A percentile compares a stretch with the other conserved stretches of the same genome.
phyloP scores from a whole-genome alignment of 306 rosid species.

The Lathyrus aphaca region DNA sequence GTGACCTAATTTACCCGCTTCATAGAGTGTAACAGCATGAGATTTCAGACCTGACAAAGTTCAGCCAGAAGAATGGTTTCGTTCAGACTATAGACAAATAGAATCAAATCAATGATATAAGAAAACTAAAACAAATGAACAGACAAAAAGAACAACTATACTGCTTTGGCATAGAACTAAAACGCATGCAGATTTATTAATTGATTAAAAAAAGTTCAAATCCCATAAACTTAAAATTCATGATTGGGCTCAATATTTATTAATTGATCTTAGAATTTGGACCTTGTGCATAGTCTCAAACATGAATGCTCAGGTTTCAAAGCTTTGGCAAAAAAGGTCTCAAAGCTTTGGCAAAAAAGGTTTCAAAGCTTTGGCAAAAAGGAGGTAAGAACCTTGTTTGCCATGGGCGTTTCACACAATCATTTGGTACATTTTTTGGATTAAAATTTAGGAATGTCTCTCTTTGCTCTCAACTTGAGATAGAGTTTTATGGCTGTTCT shows the following conservation, averaged over 20 bases:
- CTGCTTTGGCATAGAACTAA: slow-evolving; percentile 21
- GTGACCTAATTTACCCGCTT: slow-evolving; percentile 96
- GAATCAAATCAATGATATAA: neutral
- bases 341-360: neutral
- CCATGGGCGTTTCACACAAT: neutral
- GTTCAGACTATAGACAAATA: slow-evolving; percentile 32
- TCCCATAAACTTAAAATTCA: slow-evolving; percentile 6
- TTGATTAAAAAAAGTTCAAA: neutral
- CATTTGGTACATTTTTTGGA: neutral
- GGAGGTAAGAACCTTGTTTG: neutral
- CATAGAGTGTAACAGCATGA: slow-evolving; percentile 97
- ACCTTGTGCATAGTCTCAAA: neutral
- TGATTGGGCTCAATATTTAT: neutral
- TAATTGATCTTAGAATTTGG: neutral
- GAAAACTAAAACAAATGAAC: slow-evolving; percentile 9
- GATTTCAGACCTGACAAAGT: slow-evolving; percentile 82
- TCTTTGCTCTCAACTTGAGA: neutral
- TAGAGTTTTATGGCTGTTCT: neutral
- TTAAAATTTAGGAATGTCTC: neutral
- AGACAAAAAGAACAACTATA: slow-evolving; percentile 18
- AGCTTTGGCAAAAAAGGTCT: slow-evolving; percentile 5
- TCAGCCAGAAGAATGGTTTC: slow-evolving; percentile 17
- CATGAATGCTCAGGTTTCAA: neutral
- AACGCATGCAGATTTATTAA: slow-evolving; percentile 3
- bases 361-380: neutral